Conservation (phyloP, 495 filamentous ascomycete genomes). For the Pyrenula massariospora region DNA sequence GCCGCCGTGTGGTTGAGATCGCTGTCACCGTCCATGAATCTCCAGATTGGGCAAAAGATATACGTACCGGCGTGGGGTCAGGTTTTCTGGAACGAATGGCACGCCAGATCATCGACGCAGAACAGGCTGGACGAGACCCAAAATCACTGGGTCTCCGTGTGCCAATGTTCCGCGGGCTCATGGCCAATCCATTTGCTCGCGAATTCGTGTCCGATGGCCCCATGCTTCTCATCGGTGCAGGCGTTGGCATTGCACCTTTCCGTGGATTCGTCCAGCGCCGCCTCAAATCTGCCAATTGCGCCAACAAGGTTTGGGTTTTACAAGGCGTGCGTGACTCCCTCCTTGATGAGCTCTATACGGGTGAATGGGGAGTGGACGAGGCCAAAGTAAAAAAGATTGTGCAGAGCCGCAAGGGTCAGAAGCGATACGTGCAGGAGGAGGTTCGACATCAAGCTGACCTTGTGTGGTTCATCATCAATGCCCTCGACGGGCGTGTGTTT, state of each 20-base stretch:
- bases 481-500: slow-evolving; percentile 85
- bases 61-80: slow-evolving; percentile 59
- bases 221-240: slow-evolving; percentile 94
- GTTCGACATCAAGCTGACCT: slow-evolving; percentile 79
- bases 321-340: slow-evolving; percentile 91
- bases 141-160: slow-evolving; percentile 51
- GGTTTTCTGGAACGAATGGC: slow-evolving; percentile 84
- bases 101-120: slow-evolving; percentile 49
- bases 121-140: slow-evolving; percentile 40
- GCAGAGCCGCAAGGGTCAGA: slow-evolving; percentile 65
- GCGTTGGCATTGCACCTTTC: slow-evolving; percentile 94
- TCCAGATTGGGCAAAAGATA: slow-evolving; percentile 60
- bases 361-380: slow-evolving; percentile 93
- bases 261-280: slow-evolving; percentile 93
- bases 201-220: slow-evolving; percentile 86
- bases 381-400: slow-evolving; percentile 88
- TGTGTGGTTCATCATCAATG: slow-evolving; percentile 93
- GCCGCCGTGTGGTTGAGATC: slow-evolving; percentile 80
- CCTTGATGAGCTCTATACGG: slow-evolving; percentile 88
- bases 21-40: slow-evolving; percentile 90
- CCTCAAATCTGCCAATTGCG: slow-evolving; percentile 89
- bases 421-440: slow-evolving; percentile 80
- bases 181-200: slow-evolving; percentile 88
- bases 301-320: slow-evolving; percentile 98
- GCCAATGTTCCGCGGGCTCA: slow-evolving; percentile 97